These are phyloP conservation scores for Pseudofabraea citricarpa DNA, from an alignment of 2,329 filamentous ascomycete species.

Conservation along the genomic window DNA sequence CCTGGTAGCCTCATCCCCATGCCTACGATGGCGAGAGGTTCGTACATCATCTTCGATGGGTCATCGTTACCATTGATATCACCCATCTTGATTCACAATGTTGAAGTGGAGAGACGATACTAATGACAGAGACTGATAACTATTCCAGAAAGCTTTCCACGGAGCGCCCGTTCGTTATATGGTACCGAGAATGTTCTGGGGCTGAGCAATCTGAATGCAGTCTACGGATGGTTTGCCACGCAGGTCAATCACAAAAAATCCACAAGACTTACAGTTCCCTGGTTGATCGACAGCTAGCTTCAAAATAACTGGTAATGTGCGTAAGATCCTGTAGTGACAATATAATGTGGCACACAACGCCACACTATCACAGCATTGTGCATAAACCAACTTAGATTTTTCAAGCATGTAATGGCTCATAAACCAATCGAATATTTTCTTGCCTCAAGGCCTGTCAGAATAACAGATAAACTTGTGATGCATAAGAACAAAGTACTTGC, in stretches of 20 bases:
- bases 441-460: not conserved
- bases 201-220: not conserved
- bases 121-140: not conserved
- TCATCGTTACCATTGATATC: constrained; percentile 1
- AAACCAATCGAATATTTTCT: not conserved
- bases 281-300: not conserved
- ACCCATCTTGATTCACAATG: not conserved
- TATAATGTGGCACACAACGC: not conserved
- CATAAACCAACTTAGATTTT: not conserved
- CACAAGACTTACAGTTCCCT: not conserved
- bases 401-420: not conserved
- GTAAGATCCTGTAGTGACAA: not conserved
- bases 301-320: not conserved
- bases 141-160: not conserved
- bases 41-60: not conserved
- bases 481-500: not conserved
- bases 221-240: not conserved
- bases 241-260: not conserved
- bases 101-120: not conserved
- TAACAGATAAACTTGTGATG: not conserved
- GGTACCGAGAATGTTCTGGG: not conserved
- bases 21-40: constrained; percentile 29
- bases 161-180: not conserved
- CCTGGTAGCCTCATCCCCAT: constrained; percentile 30
- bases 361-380: not conserved